phyloP scores from a whole-genome alignment of 257 asterid genomes.

The Fraxinus americana region DNA sequence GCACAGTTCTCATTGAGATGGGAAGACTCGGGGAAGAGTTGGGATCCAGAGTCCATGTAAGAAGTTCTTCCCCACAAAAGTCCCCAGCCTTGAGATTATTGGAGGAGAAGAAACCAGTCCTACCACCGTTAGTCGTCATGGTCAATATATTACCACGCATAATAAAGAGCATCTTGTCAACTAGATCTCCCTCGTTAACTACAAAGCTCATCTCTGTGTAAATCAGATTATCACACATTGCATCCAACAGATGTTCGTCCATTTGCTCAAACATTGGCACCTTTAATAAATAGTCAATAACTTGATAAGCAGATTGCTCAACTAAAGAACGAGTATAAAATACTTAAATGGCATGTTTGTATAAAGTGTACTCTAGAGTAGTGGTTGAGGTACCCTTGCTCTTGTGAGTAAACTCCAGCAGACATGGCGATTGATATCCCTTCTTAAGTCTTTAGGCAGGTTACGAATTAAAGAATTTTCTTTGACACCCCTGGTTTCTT shows the following conservation, averaged over 20 bases:
- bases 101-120: constrained; percentile 60
- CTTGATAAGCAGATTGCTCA: background rate
- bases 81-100: constrained; percentile 48
- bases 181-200: constrained; percentile 35
- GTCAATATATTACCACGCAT: constrained; percentile 45
- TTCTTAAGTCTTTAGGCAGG: constrained; percentile 28
- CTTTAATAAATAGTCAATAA: background rate
- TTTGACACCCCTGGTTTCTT: constrained; percentile 65
- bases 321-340: background rate
- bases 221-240: constrained; percentile 46
- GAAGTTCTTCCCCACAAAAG: constrained; percentile 59
- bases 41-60: constrained; percentile 58
- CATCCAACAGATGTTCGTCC: constrained; percentile 65
- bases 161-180: constrained; percentile 63
- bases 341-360: background rate
- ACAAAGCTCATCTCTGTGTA: constrained; percentile 56
- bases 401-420: constrained; percentile 63
- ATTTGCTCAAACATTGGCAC: constrained; percentile 53
- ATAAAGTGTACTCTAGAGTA: background rate
- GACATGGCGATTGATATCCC: constrained; percentile 37
- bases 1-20: constrained; percentile 49
- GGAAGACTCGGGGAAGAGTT: constrained; percentile 46
- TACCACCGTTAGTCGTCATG: constrained; percentile 54
- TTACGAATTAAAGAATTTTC: constrained; percentile 57
- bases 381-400: constrained; percentile 30